These are phyloP conservation scores for Phytomonas francai DNA, from an alignment of 208 protist species.

Conservation along the genomic window DNA sequence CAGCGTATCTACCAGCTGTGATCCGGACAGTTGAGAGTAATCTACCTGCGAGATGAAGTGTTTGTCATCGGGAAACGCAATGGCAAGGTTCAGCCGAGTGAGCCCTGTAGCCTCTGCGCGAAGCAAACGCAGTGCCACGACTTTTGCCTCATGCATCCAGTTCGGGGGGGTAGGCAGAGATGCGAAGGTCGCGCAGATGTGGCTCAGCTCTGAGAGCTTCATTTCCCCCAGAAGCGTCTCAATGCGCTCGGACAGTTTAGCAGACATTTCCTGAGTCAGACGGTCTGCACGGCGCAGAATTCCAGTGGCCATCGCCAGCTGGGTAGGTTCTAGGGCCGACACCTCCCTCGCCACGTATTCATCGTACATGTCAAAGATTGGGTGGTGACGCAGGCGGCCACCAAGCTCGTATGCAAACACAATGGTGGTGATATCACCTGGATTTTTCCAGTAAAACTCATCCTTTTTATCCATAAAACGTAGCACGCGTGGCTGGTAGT, in stretches of 20 bases:
- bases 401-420: constrained; percentile 79
- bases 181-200: constrained; percentile 77
- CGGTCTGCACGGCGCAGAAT: constrained; percentile 70
- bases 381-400: constrained; percentile 46
- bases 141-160: constrained; percentile 72
- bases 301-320: constrained; percentile 72
- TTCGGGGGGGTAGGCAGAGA: constrained; percentile 28
- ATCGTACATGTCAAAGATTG: constrained; percentile 53
- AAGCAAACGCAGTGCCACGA: constrained; percentile 47
- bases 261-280: constrained; percentile 44
- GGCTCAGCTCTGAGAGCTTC: constrained; percentile 65
- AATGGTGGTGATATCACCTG: constrained; percentile 53
- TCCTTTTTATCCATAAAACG: constrained; percentile 43
- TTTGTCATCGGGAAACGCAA: constrained; percentile 65
- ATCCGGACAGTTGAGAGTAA: constrained; percentile 43
- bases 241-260: constrained; percentile 41
- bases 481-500: constrained; percentile 46
- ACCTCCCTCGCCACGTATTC: constrained; percentile 43
- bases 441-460: constrained; percentile 37
- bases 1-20: constrained; percentile 66
- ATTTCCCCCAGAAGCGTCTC: constrained; percentile 72
- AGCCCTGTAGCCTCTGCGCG: constrained; percentile 19
- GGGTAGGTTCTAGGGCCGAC: constrained; percentile 46
- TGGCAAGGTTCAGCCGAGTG: constrained; percentile 47
- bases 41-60: constrained; percentile 33